Percentiles rank a stretch among this genome's conserved stretches.
Conservation (phyloP, 2,329 filamentous ascomycete species). For the Emydomyces testavorans region DNA sequence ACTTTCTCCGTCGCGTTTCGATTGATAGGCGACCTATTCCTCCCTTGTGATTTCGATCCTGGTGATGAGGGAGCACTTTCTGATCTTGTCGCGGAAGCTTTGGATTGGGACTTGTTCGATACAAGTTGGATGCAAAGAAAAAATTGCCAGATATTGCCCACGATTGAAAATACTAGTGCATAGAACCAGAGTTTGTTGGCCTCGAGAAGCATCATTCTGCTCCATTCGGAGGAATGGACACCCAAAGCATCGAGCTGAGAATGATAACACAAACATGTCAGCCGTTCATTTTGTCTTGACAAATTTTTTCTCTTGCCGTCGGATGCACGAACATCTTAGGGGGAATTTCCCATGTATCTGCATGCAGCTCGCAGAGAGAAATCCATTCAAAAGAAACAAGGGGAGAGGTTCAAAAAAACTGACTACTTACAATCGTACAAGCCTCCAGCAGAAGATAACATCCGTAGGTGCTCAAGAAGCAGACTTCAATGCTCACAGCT, state of each 20-base stretch:
- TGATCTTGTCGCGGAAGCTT: not conserved
- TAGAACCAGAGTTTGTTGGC: conserved; percentile 61
- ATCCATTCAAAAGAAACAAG: too few relatives aligned
- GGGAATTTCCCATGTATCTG: too few relatives aligned
- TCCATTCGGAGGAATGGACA: conserved; percentile 34
- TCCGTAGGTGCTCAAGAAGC: conserved; percentile 50
- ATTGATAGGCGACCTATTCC: not conserved
- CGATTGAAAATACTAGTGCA: conserved; percentile 43
- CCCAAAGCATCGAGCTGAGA: conserved; percentile 44
- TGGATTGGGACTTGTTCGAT: not conserved
- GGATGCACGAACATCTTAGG: too few relatives aligned
- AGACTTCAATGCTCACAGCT: conserved; percentile 43
- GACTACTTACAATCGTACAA: conserved; percentile 46
- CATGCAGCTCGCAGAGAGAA: too few relatives aligned
- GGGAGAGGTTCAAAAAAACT: not conserved
- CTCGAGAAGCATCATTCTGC: conserved; percentile 43
- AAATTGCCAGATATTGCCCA: conserved; percentile 24
- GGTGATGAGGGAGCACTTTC: too few relatives aligned
- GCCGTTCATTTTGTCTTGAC: too few relatives aligned
- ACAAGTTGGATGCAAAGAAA: conserved; percentile 9
- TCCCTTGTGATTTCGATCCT: not conserved
- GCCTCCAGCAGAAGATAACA: conserved; percentile 58
- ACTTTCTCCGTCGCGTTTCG: conserved; percentile 1
- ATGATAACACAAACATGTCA: conserved; percentile 4
- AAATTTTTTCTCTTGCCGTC: too few relatives aligned